Evolutionary conservation across 2,329 filamentous ascomycete genomes (phyloP), one percentile per base, ranked within the genome.

Genomic region (Sporothrix schenckii): DNA sequence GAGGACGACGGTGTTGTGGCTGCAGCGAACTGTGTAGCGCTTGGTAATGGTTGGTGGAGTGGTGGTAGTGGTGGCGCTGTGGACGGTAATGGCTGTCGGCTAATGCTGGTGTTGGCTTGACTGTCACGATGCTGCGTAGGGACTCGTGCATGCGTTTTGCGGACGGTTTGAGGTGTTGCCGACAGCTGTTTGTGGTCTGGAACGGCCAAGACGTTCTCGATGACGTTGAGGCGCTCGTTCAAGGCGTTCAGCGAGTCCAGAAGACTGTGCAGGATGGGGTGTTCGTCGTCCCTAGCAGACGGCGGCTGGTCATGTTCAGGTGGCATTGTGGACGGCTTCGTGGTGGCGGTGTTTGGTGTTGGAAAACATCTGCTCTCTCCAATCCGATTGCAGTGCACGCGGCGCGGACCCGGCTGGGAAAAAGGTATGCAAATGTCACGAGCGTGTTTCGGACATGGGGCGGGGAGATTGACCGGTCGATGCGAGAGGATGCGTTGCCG

Each of bases 221-320:
- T 77, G 41, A 76, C 74, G 58, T 61, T 71, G 14, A 79, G 76
- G 21, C 77, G 77, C 68, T 76, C 74, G 71, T 78, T 76, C 67
- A 79, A 77, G 19, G 76, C 73, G n/a, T 72, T 69, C 65, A 79
- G 74, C 27, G 76, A 74, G 71, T 74, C 75, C n/a, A 79, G 66
- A 54, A 79, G 72, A 6, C 69, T 56, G n/a, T 60, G 70, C 50
- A 74, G 58, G 21, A 74, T 72, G 11, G 71, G 70, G 14, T 68
- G 66, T 49, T 71, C 70, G 56, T 72, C 72, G 27, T 69, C 60
- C 69, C 70, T 72, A 65, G 61, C 19, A 21, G 50, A 47, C 24
- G 47, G 63, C 3, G 47, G 47, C 13, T 24, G 61, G 30, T 11
- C 24, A 13, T 10, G 61, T 24, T 50, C 44, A 13, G 58, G 21